Conservation (phyloP, 306 rosid genomes). For the Crotalaria pallida region DNA sequence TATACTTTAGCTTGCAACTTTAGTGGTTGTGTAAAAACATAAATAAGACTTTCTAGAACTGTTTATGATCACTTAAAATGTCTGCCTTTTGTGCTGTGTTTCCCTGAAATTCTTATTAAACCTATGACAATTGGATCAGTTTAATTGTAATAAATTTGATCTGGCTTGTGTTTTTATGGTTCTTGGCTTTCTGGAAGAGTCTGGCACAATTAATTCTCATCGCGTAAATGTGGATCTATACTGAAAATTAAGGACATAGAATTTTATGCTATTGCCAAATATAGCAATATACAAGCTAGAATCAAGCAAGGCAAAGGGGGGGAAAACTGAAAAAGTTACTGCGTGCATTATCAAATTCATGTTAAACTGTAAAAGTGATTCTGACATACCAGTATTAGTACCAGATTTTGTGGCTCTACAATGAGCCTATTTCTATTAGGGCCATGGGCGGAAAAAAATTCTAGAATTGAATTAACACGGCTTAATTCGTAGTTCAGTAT, state of each 20-base stretch:
- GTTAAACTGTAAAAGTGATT: not conserved
- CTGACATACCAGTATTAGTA: not conserved
- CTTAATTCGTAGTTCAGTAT: not conserved
- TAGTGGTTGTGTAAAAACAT: not conserved
- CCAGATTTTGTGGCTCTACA: not conserved
- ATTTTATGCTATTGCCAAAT: not conserved
- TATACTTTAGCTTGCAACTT: not conserved
- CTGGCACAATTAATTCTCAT: conserved; percentile 10
- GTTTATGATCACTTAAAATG: conserved; percentile 9
- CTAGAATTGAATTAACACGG: not conserved
- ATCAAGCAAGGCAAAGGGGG: not conserved
- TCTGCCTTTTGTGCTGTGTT: conserved; percentile 14
- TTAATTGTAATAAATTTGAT: conserved; percentile 1
- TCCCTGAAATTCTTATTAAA: not conserved
- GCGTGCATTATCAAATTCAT: not conserved
- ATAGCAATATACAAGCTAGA: not conserved
- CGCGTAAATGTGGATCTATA: not conserved
- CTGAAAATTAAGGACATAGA: not conserved
- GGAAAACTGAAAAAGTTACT: not conserved
- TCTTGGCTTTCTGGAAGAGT: not conserved
- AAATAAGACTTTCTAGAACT: conserved; percentile 4
- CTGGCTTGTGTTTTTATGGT: not conserved
- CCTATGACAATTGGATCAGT: not conserved
- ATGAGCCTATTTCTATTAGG: not conserved
- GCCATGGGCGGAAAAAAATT: not conserved